Percentiles rank a stretch among this genome's conserved stretches.
These are phyloP conservation scores for Amauroascus verrucosus DNA, from an alignment of 2,329 filamentous ascomycete species.

Conservation along the genomic window DNA sequence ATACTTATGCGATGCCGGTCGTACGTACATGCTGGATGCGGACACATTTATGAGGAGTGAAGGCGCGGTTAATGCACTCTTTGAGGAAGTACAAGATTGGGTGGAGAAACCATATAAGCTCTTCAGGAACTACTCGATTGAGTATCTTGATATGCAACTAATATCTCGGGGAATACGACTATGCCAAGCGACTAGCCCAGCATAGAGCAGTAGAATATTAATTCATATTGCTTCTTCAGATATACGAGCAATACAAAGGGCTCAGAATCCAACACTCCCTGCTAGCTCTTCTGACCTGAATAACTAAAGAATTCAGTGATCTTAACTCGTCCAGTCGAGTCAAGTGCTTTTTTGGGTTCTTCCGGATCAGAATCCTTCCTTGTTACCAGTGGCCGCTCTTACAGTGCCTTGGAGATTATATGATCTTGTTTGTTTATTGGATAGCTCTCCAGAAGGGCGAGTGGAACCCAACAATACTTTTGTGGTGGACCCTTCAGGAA, in stretches of 20 bases:
- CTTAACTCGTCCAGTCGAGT: neutral
- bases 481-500: conserved; percentile 39
- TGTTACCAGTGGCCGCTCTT: neutral
- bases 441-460: conserved; percentile 11
- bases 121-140: neutral
- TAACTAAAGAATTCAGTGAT: neutral
- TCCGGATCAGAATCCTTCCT: neutral
- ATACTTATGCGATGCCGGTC: conserved; percentile 13
- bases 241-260: neutral
- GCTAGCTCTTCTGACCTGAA: neutral
- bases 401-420: conserved; percentile 6
- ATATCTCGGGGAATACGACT: neutral
- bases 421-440: conserved; percentile 12
- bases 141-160: conserved; percentile 3
- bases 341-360: neutral
- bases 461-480: conserved; percentile 31
- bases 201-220: neutral
- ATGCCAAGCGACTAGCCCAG: neutral
- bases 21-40: conserved; percentile 6
- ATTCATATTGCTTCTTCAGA: neutral
- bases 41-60: neutral
- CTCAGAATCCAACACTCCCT: neutral
- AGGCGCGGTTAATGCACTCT: neutral
- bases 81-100: conserved; percentile 9
- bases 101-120: conserved; percentile 2